Percentiles rank a stretch among this genome's conserved stretches.
Conservation (phyloP, 2,329 filamentous ascomycete species). For the Aspergillus fumigatiaffinis region DNA sequence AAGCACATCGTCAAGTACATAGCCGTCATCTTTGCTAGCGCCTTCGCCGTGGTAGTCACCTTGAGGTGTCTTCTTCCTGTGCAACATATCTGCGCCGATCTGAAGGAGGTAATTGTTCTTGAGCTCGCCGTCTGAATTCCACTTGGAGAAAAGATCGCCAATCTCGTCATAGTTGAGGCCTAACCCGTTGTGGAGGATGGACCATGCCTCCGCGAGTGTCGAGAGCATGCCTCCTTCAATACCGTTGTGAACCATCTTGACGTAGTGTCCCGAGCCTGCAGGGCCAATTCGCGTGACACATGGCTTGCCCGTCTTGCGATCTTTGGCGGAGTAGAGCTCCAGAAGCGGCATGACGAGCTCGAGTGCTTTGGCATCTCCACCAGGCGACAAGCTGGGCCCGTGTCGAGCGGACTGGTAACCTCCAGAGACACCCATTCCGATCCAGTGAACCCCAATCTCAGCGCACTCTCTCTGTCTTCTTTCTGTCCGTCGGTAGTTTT, state of each 20-base stretch:
- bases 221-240: conserved; percentile 71
- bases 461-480: conserved; percentile 56
- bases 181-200: conserved; percentile 56
- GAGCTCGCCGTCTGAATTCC: conserved; percentile 58
- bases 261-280: conserved; percentile 64
- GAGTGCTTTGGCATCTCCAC: conserved; percentile 56
- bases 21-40: conserved; percentile 33
- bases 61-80: conserved; percentile 44
- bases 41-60: conserved; percentile 34
- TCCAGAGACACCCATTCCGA: conserved; percentile 65
- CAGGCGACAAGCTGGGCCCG: conserved; percentile 65
- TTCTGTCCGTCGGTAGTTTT: conserved; percentile 63
- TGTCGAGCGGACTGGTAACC: conserved; percentile 65
- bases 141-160: conserved; percentile 55
- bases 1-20: conserved; percentile 59
- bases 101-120: conserved; percentile 59
- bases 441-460: conserved; percentile 58
- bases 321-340: conserved; percentile 59
- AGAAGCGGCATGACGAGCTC: conserved; percentile 60
- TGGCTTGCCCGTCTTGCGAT: conserved; percentile 51
- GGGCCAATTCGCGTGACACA: conserved; percentile 60
- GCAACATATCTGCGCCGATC: conserved; percentile 61
- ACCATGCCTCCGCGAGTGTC: conserved; percentile 62
- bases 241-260: conserved; percentile 74
- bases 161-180: conserved; percentile 59